Percentiles rank a stretch among this genome's conserved stretches.
Evolutionary conservation across 1,139 yeast species (phyloP).

Genomic region (Yamadazyma aaseri): DNA sequence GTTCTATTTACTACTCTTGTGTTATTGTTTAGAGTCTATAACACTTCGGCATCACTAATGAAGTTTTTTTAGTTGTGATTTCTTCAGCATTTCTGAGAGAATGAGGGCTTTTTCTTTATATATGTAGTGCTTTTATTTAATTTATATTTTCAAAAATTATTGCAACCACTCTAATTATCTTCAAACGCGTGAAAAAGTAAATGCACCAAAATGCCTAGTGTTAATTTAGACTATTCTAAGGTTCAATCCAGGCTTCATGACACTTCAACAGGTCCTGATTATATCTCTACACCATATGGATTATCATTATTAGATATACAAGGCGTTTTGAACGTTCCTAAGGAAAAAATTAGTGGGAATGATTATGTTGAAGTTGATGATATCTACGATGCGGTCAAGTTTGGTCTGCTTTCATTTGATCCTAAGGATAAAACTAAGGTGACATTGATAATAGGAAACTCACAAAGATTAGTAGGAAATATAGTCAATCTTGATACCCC

Average conservation of each 20-base stretch:
- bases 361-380: conserved; percentile 36
- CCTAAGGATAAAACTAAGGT: conserved; percentile 42
- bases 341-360: conserved; percentile 22
- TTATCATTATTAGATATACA: conserved; percentile 65
- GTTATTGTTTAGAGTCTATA: conserved; percentile 15
- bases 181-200: conserved; percentile 1
- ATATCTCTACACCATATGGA: conserved; percentile 56
- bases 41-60: too few relatives aligned
- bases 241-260: conserved; percentile 21
- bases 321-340: conserved; percentile 63
- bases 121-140: neutral
- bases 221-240: conserved; percentile 27
- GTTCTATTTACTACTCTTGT: conserved; percentile 10
- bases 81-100: too few relatives aligned
- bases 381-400: conserved; percentile 49
- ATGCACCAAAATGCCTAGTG: conserved; percentile 24
- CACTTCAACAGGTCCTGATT: conserved; percentile 11
- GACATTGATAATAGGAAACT: conserved; percentile 59
- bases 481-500: conserved; percentile 59
- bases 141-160: neutral
- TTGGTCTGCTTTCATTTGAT: conserved; percentile 60
- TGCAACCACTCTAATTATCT: too few relatives aligned
- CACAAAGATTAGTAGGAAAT: conserved; percentile 63
- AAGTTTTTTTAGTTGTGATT: conserved; percentile 3
- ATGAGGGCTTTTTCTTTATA: conserved; percentile 2